Conservation (phyloP, 306 rosid genomes). For the Adenanthera pavonina region DNA sequence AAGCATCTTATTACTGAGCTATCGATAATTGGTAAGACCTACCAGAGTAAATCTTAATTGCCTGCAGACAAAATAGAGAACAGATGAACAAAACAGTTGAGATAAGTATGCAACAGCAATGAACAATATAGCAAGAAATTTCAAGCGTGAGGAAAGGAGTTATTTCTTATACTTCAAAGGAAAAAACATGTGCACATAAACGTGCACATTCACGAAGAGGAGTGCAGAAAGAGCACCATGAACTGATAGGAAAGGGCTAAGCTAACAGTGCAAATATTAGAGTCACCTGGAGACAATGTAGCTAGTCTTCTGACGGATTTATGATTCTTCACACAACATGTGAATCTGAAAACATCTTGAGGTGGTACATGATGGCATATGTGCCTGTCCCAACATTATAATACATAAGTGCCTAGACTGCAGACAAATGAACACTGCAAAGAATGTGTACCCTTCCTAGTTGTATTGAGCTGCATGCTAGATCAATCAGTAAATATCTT, state of each 20-base stretch:
- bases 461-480: slow-evolving; percentile 28
- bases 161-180: neutral
- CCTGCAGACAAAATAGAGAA: slow-evolving; percentile 1
- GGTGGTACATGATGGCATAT: slow-evolving; percentile 50
- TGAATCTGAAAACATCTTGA: slow-evolving; percentile 52
- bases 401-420: slow-evolving; percentile 33
- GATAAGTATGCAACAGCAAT: slow-evolving; percentile 16
- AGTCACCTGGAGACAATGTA: slow-evolving; percentile 61
- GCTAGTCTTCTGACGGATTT: slow-evolving; percentile 60
- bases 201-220: neutral
- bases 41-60: neutral
- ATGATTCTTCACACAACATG: slow-evolving; percentile 51
- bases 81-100: slow-evolving; percentile 19
- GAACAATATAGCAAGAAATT: slow-evolving; percentile 16
- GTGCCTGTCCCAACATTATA: slow-evolving; percentile 57
- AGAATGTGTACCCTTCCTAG: slow-evolving; percentile 7
- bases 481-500: slow-evolving; percentile 26
- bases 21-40: neutral
- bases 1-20: neutral
- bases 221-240: neutral
- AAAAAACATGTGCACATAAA: neutral
- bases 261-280: slow-evolving; percentile 12
- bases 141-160: slow-evolving; percentile 29
- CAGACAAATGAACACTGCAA: slow-evolving; percentile 11
- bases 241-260: neutral